These are phyloP conservation scores for Penstemon davidsonii DNA, from an alignment of 257 asterid species.

Conservation along the genomic window DNA sequence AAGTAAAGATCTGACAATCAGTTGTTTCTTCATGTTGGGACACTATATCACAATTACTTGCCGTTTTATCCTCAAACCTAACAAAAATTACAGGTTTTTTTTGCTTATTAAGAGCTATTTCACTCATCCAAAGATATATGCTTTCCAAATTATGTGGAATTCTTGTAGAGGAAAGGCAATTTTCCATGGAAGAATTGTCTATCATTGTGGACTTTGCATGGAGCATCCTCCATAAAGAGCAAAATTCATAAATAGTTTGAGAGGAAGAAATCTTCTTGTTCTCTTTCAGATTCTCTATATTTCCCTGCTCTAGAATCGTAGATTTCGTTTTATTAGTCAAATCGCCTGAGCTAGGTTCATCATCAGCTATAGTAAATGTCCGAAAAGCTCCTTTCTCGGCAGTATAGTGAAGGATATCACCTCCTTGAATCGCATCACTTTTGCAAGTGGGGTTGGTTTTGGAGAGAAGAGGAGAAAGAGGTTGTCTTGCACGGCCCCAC, in stretches of 20 bases:
- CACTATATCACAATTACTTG: constrained; percentile 24
- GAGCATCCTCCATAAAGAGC: constrained; percentile 43
- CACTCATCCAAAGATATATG: constrained; percentile 56
- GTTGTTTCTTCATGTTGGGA: constrained; percentile 30
- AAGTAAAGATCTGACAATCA: constrained; percentile 27
- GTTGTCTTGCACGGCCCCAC: constrained; percentile 57
- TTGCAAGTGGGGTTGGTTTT: constrained; percentile 37
- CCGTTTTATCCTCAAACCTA: constrained; percentile 31
- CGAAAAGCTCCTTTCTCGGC: constrained; percentile 28
- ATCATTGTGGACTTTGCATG: constrained; percentile 31
- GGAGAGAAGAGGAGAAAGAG: constrained; percentile 54
- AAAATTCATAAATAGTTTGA: constrained; percentile 33
- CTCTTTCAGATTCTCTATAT: constrained; percentile 35
- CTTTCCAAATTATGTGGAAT: constrained; percentile 36
- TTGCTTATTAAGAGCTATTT: constrained; percentile 33
- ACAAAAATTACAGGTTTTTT: constrained; percentile 29
- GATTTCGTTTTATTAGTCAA: constrained; percentile 32
- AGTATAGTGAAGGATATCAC: constrained; percentile 35
- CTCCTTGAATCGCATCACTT: constrained; percentile 32
- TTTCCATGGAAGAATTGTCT: constrained; percentile 26
- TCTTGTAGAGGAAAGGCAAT: constrained; percentile 28
- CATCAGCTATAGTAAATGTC: constrained; percentile 35
- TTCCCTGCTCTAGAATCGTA: constrained; percentile 29
- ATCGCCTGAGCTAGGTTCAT: constrained; percentile 32
- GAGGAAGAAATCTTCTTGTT: constrained; percentile 33